Base-by-base conservation (phyloP, 805 yeast genomes). In the Teunomyces atbi region DNA sequence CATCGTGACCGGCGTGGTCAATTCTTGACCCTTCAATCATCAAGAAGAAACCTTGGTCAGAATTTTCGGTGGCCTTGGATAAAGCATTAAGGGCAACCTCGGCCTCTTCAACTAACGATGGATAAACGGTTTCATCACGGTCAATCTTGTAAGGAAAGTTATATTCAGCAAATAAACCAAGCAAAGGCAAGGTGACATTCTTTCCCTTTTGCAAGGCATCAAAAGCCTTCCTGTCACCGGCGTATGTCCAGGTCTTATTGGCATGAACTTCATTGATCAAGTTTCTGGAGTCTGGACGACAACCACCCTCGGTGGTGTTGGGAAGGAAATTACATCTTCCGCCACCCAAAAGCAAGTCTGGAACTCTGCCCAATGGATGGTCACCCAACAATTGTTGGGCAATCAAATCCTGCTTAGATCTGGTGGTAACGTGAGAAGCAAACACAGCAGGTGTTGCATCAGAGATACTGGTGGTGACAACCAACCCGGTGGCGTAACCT, bases 361-460 rank as follows among this genome's bases (percentile, higher is more conserved):
- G 94, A 58, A 76, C 74, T 49, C 83, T 74, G 3, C 96, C 96
- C 52, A 90, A 73, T 0, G 91, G 84, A 58, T 89, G 85, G 35
- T 79, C 76, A 29, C 97, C 97, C 49, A 91, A 64, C 61, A 89
- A 94, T 50, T 91, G 97, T 58, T 81, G 80, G 3, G 97, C 97
- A 61, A 91, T 89, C 65, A 82, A 73, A 60, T 86, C 91, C 64
- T 90, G 96, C 68, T 86, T 88, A 55, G 69, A 76, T 60, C 98
- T 77, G 60, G 71, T 77, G 52, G 82, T 83, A 10, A 77, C 94
- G 62, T 91, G 98, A 2, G 96, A 57, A 30, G 89, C 81, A 62
- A 89, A 91, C 0, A 90, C 82, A 10, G 96, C 97, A 0, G 97
- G 97, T 0, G 97, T 91, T 12, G 97, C 97, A 62, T 91, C 97